A percentile compares a stretch with the other conserved stretches of the same genome.
These are phyloP conservation scores for Colletotrichum sp. DNA, from an alignment of 2,329 filamentous ascomycete species.

Conservation along the genomic window DNA sequence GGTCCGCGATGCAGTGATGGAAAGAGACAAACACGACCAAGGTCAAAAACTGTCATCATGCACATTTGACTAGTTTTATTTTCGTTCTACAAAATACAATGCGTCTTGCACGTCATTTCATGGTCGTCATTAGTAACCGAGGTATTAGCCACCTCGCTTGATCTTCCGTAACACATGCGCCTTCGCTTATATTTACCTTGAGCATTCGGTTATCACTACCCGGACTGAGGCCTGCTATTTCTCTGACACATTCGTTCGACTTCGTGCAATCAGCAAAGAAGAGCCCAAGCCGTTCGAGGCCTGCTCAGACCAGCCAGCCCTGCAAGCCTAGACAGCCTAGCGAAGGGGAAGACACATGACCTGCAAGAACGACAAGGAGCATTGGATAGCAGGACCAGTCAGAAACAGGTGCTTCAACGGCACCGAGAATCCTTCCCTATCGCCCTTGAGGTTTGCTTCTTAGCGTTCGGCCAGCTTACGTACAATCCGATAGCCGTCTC, in stretches of 20 bases:
- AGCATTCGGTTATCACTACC: neutral
- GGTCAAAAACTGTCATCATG: neutral
- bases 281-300: neutral
- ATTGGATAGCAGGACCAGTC: neutral
- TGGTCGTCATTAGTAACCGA: neutral
- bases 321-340: neutral
- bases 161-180: neutral
- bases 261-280: neutral
- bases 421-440: neutral
- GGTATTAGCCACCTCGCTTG: neutral
- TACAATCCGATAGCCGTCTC: neutral
- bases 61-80: neutral
- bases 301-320: neutral
- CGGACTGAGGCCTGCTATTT: neutral
- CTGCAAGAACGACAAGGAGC: neutral
- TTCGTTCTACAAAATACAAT: neutral
- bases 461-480: neutral
- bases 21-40: neutral
- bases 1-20: neutral
- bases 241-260: neutral
- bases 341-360: neutral
- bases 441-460: neutral
- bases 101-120: neutral
- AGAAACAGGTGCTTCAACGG: neutral
- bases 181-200: neutral